Evolutionary conservation across 345 rosid genomes (phyloP).

Genomic region (Eucalyptus brandiana): DNA sequence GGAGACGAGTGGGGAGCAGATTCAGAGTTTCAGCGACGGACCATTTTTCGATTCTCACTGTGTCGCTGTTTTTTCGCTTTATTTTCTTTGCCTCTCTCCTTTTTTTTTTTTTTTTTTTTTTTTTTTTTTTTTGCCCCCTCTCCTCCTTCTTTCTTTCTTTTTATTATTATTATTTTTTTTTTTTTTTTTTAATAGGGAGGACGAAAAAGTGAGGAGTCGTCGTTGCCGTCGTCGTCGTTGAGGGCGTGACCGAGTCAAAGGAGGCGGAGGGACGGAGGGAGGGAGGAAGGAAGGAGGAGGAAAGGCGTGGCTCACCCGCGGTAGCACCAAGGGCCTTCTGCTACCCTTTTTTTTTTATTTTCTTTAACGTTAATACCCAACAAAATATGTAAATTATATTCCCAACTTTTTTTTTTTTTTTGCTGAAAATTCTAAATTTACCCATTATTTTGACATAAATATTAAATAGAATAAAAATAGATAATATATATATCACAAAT

Average conservation of each 20-base stretch:
- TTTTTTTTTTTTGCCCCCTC: neutral
- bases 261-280: neutral
- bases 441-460: too few relatives aligned
- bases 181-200: neutral
- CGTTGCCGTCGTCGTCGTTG: neutral
- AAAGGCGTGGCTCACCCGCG: neutral
- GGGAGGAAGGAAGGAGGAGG: neutral
- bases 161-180: accelerated
- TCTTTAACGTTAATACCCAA: neutral
- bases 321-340: neutral
- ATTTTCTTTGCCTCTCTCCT: neutral
- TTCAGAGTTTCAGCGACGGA: neutral
- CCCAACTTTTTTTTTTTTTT: neutral
- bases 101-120: accelerated
- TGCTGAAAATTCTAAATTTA: too few relatives aligned
- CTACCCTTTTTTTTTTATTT: neutral
- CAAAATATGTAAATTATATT: too few relatives aligned
- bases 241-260: neutral
- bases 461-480: too few relatives aligned
- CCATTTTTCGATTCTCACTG: neutral
- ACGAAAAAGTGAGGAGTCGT: neutral
- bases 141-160: neutral
- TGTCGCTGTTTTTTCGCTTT: neutral
- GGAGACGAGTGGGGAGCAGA: neutral
- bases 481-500: too few relatives aligned